Evolutionary conservation across 169 alveolate species (phyloP), one percentile per base, ranked within the genome.

Genomic region (Babesia caballi): DNA sequence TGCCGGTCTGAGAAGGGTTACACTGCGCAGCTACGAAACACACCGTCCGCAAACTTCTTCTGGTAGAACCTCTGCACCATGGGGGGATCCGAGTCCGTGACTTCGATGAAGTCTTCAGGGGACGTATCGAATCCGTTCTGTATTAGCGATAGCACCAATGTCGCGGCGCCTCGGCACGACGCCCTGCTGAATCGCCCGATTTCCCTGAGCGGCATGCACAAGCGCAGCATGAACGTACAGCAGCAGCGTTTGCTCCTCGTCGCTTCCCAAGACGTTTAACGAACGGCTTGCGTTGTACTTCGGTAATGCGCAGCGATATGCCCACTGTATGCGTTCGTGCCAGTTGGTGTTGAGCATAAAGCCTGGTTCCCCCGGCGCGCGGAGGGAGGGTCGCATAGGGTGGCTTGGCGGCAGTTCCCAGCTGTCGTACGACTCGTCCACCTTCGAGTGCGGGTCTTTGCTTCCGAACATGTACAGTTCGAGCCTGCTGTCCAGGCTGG

Each of bases 361-460:
- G 0, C 47, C 65, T n/a, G 52, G 49, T 50, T 46, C 73, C 25
- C 66, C 71, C 7, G 85, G 85, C 19, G 27, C 7, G 11, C 17
- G 9, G 14, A 76, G 42, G 11, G 66, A 54, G 5, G 68, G 56
- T 12, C 57, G 61, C 19, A 78, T 40, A 5, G 87, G 87, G 58
- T 78, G 78, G 30, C 28, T 57, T 6, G 72, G 57, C 9, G 87
- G 87, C 21, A 78, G 30, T 3, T 78, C 77, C 87, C 87, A 78
- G 53, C 87, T 78, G 4, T 21, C 66, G 28, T 30, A 71, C 25
- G 47, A 38, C 25, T 44, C 40, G 28, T 58, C 72, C 14, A 4
- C 35, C n/a, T 25, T n/a, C 15, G 67, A 14, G 14, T 1, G 25
- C n/a, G 21, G 2, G 9, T 65, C 74, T 21, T n/a, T 27, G 4